Conservation (phyloP, 2,329 filamentous ascomycete species). For the Plectosphaerella sp. region DNA sequence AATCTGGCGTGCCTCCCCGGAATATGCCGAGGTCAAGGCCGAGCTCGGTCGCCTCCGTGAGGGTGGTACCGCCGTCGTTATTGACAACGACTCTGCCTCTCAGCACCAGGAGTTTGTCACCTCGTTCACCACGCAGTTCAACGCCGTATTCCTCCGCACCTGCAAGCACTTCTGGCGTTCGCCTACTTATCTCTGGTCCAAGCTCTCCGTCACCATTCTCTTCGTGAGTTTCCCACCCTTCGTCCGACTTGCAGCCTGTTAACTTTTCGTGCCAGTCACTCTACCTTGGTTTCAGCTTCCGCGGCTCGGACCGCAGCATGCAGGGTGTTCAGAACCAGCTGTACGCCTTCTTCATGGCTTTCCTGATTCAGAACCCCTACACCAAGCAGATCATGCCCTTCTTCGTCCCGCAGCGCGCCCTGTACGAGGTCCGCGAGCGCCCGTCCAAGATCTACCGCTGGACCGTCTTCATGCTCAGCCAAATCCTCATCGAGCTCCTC, state of each 20-base stretch:
- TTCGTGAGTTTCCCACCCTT: slow-evolving; percentile 4
- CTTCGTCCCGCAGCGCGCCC: slow-evolving; percentile 60
- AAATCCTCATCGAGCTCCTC: slow-evolving; percentile 63
- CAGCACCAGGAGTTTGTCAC: slow-evolving; percentile 64
- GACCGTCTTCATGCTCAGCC: slow-evolving; percentile 9
- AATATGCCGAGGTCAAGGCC: slow-evolving; percentile 20
- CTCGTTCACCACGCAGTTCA: slow-evolving; percentile 58
- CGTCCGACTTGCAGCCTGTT: background rate
- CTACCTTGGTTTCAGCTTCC: slow-evolving; percentile 65
- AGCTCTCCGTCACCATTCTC: slow-evolving; percentile 47
- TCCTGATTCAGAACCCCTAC: slow-evolving; percentile 62
- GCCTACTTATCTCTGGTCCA: slow-evolving; percentile 67
- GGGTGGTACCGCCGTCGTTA: slow-evolving; percentile 25
- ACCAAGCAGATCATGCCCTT: slow-evolving; percentile 66
- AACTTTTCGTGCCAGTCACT: slow-evolving; percentile 29
- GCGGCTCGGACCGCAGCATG: slow-evolving; percentile 45
- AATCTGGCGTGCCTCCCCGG: slow-evolving; percentile 25
- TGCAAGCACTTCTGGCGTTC: slow-evolving; percentile 72
- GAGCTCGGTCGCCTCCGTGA: slow-evolving; percentile 19
- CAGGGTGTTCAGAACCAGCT: slow-evolving; percentile 66
- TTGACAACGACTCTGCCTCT: slow-evolving; percentile 3
- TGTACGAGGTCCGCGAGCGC: slow-evolving; percentile 66
- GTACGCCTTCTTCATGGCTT: slow-evolving; percentile 64
- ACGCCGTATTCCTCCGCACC: slow-evolving; percentile 55
- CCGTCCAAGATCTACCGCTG: slow-evolving; percentile 57